phyloP scores from a whole-genome alignment of 2,329 filamentous ascomycete species.

The Ampelomyces quisqualis region DNA sequence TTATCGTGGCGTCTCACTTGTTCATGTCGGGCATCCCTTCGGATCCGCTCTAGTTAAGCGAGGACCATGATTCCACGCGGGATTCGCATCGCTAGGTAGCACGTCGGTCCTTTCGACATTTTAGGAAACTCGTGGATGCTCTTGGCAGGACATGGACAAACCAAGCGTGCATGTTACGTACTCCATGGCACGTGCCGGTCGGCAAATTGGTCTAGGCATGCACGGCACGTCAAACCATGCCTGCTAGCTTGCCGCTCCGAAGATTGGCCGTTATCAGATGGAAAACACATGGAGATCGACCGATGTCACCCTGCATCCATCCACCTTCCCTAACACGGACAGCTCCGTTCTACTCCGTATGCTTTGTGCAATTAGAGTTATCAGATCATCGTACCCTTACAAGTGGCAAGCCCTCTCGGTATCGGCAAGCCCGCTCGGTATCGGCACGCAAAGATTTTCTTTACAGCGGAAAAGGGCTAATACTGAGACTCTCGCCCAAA shows the following conservation, averaged over 20 bases:
- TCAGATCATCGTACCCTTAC: conserved; percentile 32
- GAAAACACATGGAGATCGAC: conserved; percentile 5
- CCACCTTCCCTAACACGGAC: conserved; percentile 18
- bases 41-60: too few relatives aligned
- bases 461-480: conserved; percentile 27
- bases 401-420: too few relatives aligned
- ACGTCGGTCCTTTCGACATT: conserved; percentile 10
- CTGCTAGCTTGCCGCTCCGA: conserved; percentile 15
- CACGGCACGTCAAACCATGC: conserved; percentile 1
- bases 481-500: conserved; percentile 3
- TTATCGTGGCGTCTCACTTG: too few relatives aligned
- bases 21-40: too few relatives aligned
- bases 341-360: conserved; percentile 16
- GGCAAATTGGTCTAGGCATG: conserved; percentile 4
- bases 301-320: conserved; percentile 30
- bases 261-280: conserved; percentile 38
- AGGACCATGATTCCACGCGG: too few relatives aligned
- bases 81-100: too few relatives aligned
- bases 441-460: conserved; percentile 32
- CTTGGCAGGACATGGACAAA: too few relatives aligned
- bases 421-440: conserved; percentile 7
- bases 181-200: conserved; percentile 5
- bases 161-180: conserved; percentile 5
- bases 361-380: conserved; percentile 26
- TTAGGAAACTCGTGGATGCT: conserved; percentile 8